Evolutionary conservation across 139 green algal genomes (phyloP).

Genomic region (Nannochloris sp.): DNA sequence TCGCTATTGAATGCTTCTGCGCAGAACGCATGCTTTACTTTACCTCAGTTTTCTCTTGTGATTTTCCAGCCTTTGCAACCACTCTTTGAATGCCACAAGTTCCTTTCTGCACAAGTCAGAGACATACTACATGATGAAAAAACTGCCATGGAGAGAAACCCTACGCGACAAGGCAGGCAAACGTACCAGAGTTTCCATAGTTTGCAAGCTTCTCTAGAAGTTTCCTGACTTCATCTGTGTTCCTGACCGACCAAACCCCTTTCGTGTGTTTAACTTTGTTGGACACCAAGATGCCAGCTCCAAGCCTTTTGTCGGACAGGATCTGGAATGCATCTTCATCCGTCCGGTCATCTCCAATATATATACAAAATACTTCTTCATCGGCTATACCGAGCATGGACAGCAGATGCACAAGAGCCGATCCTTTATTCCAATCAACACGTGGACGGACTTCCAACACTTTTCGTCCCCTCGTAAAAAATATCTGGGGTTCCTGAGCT

Average conservation of each 20-base stretch:
- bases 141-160: background rate
- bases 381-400: conserved; percentile 57
- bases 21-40: no score
- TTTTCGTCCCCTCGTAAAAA: conserved; percentile 74
- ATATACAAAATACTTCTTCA: conserved; percentile 70
- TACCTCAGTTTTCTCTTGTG: no score
- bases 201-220: conserved; percentile 55
- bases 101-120: background rate
- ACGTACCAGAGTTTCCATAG: conserved; percentile 35
- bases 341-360: conserved; percentile 95
- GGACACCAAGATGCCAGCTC: conserved; percentile 75
- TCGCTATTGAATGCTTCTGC: no score
- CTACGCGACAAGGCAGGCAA: conserved; percentile 27
- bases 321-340: conserved; percentile 94
- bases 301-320: conserved; percentile 20
- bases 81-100: conserved; percentile 3
- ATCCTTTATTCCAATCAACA: conserved; percentile 96
- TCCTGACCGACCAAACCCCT: conserved; percentile 57
- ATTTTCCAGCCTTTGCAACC: conserved; percentile 25
- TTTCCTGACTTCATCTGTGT: conserved; percentile 57
- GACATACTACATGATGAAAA: no score
- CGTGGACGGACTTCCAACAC: conserved; percentile 87
- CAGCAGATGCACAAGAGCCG: conserved; percentile 84
- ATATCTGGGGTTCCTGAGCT: conserved; percentile 34
- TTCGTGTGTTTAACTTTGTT: conserved; percentile 66